Evolutionary conservation across 352 stramenopile genomes (phyloP), one percentile per base, ranked within the genome.

Genomic region (Pythium rhizo-oryzae): DNA sequence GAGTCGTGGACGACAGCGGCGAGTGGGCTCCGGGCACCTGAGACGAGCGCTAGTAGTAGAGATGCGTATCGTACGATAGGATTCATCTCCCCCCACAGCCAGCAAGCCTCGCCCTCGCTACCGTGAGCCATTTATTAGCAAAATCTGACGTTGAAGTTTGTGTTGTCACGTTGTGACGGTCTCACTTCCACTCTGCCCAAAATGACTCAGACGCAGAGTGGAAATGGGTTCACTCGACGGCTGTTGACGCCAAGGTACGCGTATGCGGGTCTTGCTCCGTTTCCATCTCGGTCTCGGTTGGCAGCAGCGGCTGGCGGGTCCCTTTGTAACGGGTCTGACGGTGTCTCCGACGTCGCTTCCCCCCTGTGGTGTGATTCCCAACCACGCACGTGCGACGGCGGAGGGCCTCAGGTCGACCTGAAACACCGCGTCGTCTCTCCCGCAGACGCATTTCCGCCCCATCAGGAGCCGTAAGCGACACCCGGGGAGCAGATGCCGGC

Each of bases 371-470:
- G 6, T 33, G 28, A 33, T 33, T 33, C 28, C 28, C 2, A 33
- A 33, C 28, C 28, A 33, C 28, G 28, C 28, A 33, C 28, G 39
- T 28, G 49, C 49, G 21, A n/a, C n/a, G 19, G 49, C 19, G 21
- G 11, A 55, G 21, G n/a, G 49, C 39, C 3, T 13, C 39, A 15
- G 8, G 37, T 43, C 37, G 37, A n/a, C n/a, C n/a, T n/a, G n/a
- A n/a, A 41, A 41, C 35, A 41, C 35, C 35, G 7, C 35, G 60
- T 67, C 50, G 49, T 67, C 60, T 67, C 60, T 67, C 49, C 60
- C 60, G 60, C 46, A 62, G 6, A 2, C 43, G 37, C 9, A 35
- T 24, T 43, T 25, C 51, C 43, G 28, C 30, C n/a, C 52, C 52
- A 59, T 47, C 37, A 43, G 37, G 37, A 43, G 37, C 37, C 13